Percentiles rank a stretch among this genome's conserved stretches.
These are phyloP conservation scores for Ceratobasidium sp. DNA, from an alignment of 1,284 basidiomycete species.

Conservation along the genomic window DNA sequence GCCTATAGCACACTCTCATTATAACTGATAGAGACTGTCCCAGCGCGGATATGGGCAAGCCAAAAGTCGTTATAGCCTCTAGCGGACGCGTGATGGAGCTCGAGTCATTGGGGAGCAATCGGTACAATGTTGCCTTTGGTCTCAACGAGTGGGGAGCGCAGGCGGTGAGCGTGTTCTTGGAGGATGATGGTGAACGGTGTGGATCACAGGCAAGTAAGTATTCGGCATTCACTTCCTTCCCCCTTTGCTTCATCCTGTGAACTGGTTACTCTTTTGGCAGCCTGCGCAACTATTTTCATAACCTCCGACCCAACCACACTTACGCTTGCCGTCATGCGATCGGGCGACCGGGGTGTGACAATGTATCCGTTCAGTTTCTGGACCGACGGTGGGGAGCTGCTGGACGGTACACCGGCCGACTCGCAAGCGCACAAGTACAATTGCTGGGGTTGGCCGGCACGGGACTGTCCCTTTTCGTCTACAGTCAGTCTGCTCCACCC, in stretches of 20 bases:
- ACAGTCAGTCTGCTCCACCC: conserved; percentile 5
- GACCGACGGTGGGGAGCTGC: conserved; percentile 23
- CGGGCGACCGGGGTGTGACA: conserved; percentile 6
- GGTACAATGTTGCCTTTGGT: not conserved
- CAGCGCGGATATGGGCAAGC: conserved; percentile 1
- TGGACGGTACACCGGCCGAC: conserved; percentile 11
- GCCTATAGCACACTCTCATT: not conserved
- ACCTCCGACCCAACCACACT: not conserved
- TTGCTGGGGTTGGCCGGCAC: conserved; percentile 28
- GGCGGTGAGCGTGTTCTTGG: not conserved
- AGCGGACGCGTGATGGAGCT: not conserved
- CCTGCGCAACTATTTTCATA: not conserved
- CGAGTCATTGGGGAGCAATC: not conserved
- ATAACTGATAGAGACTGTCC: not conserved
- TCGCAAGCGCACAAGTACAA: not conserved
- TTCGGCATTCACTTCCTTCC: not conserved
- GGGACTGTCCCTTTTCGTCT: conserved; percentile 17
- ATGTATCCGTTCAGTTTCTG: conserved; percentile 42
- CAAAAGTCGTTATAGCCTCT: not conserved
- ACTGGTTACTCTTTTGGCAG: not conserved
- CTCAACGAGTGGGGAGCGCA: not conserved
- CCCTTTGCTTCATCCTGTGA: not conserved
- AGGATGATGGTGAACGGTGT: conserved; percentile 12
- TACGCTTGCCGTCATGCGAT: not conserved
- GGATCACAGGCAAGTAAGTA: conserved; percentile 1